A percentile compares a stretch with the other conserved stretches of the same genome.
These are phyloP conservation scores for Skeletonema tropicum DNA, from an alignment of 108 stramenopile species.

Conservation along the genomic window DNA sequence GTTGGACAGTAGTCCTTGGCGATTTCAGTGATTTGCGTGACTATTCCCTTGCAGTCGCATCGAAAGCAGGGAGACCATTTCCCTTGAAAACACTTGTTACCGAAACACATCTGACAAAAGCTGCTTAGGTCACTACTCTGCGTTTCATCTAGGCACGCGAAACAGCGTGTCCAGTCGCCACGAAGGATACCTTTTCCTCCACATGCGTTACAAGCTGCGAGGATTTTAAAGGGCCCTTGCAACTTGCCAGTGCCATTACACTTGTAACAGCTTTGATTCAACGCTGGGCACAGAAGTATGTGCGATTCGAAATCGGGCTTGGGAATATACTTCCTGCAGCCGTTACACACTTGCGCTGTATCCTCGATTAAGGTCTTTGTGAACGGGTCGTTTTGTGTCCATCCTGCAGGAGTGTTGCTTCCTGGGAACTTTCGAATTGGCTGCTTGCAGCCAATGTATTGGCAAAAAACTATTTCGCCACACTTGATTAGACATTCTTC, in stretches of 20 bases:
- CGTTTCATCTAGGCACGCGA: background rate
- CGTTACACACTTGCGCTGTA: background rate
- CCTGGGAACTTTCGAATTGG: background rate
- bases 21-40: background rate
- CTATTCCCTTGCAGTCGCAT: background rate
- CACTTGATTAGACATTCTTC: no score
- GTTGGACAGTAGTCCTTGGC: background rate
- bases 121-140: no score
- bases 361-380: background rate
- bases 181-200: background rate
- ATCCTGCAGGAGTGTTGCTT: background rate
- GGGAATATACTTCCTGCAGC: no score
- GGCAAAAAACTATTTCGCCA: no score
- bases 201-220: background rate
- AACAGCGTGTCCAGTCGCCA: background rate
- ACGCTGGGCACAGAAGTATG: background rate
- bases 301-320: background rate
- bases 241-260: background rate
- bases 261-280: background rate
- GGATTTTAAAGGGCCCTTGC: background rate
- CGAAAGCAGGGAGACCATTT: background rate
- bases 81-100: background rate
- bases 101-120: background rate
- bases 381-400: background rate
- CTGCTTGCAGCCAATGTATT: no score